Evolutionary conservation across 129 eudicot species (phyloP), one percentile per base, ranked within the genome.

Genomic region (Solidago caesia): DNA sequence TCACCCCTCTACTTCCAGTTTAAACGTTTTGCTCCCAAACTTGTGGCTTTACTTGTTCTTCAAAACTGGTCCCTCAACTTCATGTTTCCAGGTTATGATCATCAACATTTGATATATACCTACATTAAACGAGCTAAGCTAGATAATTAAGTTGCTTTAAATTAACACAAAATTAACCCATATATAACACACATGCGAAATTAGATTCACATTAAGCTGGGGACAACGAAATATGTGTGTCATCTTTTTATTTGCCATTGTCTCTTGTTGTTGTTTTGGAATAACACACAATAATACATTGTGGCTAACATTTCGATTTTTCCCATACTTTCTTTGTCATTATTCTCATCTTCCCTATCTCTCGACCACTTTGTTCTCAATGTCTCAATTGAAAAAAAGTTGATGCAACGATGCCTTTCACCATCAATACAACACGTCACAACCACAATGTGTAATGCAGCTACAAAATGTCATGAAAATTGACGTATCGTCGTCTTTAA

Each of bases 211-310:
- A 8, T 46, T 72, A 64, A 79, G 59, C 51, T 11, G 53, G 25
- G 27, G 64, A 79, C 33, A 51, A 59, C n/a, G 72, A 71, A 52
- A 12, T 48, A 79, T 16, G 13, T 65, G 62, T 66, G 69, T 42
- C 52, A 57, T 56, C 48, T 45, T 59, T 29, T 67, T 15, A 59
- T 79, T 53, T 71, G 14, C 63, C 55, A 43, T 71, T 25, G 77
- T 72, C 73, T 79, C 63, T 72, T 64, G 29, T 72, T 72, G 58
- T 72, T 65, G 83, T 79, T 72, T 58, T 65, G 68, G 83, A 72
- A 65, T 79, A 78, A 45, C 46, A 79, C 43, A 65, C 68, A 75
- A 66, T 79, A 67, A 79, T 79, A 56, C 72, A 13, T 66, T 45
- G 69, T 45, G 69, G 61, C 51, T 47, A 16, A 44, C 43, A 4